A percentile compares a stretch with the other conserved stretches of the same genome.
phyloP scores from a whole-genome alignment of 2,329 filamentous ascomycete species.

The Trichoderma oligosporum region DNA sequence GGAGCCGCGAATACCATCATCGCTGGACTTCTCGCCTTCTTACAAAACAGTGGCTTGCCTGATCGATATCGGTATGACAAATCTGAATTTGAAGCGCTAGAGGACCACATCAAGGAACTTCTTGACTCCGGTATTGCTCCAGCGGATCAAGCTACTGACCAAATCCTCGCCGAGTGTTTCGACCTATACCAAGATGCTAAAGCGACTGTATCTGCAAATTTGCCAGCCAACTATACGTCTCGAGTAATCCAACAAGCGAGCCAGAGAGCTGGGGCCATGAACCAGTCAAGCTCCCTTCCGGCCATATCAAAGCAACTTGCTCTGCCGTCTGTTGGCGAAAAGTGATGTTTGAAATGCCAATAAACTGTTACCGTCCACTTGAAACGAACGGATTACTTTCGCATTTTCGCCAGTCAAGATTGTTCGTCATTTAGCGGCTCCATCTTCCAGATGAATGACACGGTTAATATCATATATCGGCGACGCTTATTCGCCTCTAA shows the following conservation, averaged over 20 bases:
- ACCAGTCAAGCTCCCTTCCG: background rate
- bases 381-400: background rate
- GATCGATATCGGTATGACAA: conserved; percentile 49
- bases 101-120: conserved; percentile 49
- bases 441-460: conserved; percentile 14
- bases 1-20: conserved; percentile 49
- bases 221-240: conserved; percentile 41
- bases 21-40: conserved; percentile 47
- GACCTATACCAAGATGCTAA: conserved; percentile 44
- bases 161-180: conserved; percentile 47
- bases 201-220: conserved; percentile 45
- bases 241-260: conserved; percentile 6
- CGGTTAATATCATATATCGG: conserved; percentile 8
- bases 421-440: conserved; percentile 10
- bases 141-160: conserved; percentile 41
- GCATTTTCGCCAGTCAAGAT: background rate
- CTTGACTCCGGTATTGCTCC: conserved; percentile 47
- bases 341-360: background rate
- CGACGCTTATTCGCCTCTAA: background rate
- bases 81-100: conserved; percentile 47
- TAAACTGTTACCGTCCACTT: background rate
- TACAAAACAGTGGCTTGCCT: conserved; percentile 53
- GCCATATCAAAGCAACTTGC: background rate
- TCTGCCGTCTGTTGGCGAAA: background rate
- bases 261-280: background rate